A percentile compares a stretch with the other conserved stretches of the same genome.
Conservation (phyloP, 305 asterid genomes). For the Rubia tinctorum region DNA sequence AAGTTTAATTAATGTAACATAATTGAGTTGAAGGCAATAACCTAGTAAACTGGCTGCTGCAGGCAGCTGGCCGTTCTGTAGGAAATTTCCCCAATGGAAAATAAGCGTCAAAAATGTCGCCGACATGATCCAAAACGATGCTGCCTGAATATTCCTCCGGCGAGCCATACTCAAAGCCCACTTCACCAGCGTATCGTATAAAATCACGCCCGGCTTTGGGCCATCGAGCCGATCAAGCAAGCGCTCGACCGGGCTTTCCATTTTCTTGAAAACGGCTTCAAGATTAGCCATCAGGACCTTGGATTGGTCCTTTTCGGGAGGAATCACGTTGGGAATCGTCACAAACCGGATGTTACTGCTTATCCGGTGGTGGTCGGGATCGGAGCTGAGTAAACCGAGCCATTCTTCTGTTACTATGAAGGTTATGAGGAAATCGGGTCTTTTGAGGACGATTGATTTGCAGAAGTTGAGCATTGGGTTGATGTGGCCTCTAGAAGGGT, state of each 20-base stretch:
- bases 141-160: slow-evolving; percentile 52
- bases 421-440: slow-evolving; percentile 28
- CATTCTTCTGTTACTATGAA: slow-evolving; percentile 58
- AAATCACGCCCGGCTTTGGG: slow-evolving; percentile 22
- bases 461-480: slow-evolving; percentile 12
- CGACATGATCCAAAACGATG: slow-evolving; percentile 39
- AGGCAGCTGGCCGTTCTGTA: slow-evolving; percentile 13
- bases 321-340: slow-evolving; percentile 41
- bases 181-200: slow-evolving; percentile 31
- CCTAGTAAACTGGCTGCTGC: background rate
- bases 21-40: background rate
- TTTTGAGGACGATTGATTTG: slow-evolving; percentile 25
- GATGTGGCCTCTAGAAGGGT: background rate
- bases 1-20: too few species aligned
- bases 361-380: slow-evolving; percentile 3
- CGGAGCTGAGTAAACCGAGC: slow-evolving; percentile 35
- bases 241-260: slow-evolving; percentile 42
- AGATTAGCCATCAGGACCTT: slow-evolving; percentile 26
- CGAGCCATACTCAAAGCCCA: slow-evolving; percentile 41
- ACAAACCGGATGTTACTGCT: slow-evolving; percentile 26
- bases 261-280: slow-evolving; percentile 25
- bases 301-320: slow-evolving; percentile 39
- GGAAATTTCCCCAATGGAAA: slow-evolving; percentile 27
- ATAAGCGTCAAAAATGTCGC: slow-evolving; percentile 36
- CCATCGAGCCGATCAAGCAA: slow-evolving; percentile 15